Evolutionary conservation across 805 yeast species (phyloP).

Genomic region (Pichia thaimueangensis): DNA sequence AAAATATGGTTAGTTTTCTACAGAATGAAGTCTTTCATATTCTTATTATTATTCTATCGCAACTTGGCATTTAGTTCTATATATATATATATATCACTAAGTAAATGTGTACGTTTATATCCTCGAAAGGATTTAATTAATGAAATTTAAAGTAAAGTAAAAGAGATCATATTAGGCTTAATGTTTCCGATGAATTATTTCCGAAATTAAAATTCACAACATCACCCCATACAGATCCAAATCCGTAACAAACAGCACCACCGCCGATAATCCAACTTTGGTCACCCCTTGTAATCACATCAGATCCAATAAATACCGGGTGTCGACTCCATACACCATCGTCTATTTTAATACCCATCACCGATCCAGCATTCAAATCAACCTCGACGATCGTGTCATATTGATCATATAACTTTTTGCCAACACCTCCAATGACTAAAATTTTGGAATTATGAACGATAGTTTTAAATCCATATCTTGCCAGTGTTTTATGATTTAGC

Average conservation of each 20-base stretch:
- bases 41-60: background rate
- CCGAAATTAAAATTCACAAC: background rate
- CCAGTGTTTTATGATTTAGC: conserved; percentile 28
- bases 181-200: background rate
- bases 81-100: too few relatives aligned
- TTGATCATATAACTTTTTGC: conserved; percentile 29
- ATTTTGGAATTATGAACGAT: conserved; percentile 24
- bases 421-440: conserved; percentile 18
- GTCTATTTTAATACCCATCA: conserved; percentile 28
- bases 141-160: background rate
- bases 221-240: conserved; percentile 53
- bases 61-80: conserved; percentile 4
- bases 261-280: conserved; percentile 41
- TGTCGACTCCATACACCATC: conserved; percentile 33
- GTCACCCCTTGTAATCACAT: conserved; percentile 19
- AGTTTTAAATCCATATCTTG: conserved; percentile 45
- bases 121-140: conserved; percentile 10
- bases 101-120: too few relatives aligned
- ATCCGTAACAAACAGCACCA: conserved; percentile 79
- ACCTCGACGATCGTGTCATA: conserved; percentile 32
- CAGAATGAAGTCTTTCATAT: background rate
- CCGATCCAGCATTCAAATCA: conserved; percentile 19
- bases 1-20: too few relatives aligned
- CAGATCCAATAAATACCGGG: conserved; percentile 52
- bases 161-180: too few relatives aligned